These are phyloP conservation scores for Cadophora sp. DNA, from an alignment of 2,329 filamentous ascomycete genomes.

Conservation along the genomic window DNA sequence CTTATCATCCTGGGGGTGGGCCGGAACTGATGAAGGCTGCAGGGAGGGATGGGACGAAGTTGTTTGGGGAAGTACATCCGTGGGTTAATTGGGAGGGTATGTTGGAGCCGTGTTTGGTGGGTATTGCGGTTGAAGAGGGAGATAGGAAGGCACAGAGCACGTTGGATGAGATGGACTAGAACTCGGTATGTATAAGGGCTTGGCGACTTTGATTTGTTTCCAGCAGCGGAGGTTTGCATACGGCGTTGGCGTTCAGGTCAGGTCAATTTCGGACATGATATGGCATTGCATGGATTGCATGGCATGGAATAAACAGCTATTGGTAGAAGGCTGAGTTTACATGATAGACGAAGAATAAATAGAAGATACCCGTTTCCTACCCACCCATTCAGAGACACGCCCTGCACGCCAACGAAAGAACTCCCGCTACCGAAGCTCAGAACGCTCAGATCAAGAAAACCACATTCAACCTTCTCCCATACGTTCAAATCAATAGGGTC, in stretches of 20 bases:
- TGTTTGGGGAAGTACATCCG: slow-evolving; percentile 72
- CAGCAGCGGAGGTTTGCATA: not conserved
- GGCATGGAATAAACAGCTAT: slow-evolving; percentile 12
- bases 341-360: slow-evolving; percentile 29
- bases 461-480: too few relatives aligned
- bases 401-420: too few relatives aligned
- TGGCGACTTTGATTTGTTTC: not conserved
- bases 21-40: slow-evolving; percentile 72
- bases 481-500: too few relatives aligned
- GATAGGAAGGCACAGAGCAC: slow-evolving; percentile 45
- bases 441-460: not conserved
- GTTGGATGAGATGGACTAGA: slow-evolving; percentile 69
- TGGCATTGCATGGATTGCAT: not conserved
- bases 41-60: slow-evolving; percentile 64
- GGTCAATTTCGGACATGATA: not conserved
- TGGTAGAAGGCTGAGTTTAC: slow-evolving; percentile 18
- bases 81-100: slow-evolving; percentile 79
- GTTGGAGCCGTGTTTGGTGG: slow-evolving; percentile 67
- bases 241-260: slow-evolving; percentile 6
- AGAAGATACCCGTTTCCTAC: slow-evolving; percentile 31
- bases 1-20: slow-evolving; percentile 89
- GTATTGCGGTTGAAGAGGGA: slow-evolving; percentile 65
- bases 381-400: not conserved
- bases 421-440: not conserved
- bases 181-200: not conserved